Evolutionary conservation across 768 basidiomycete species (phyloP), one percentile per base, ranked within the genome.

Genomic region (Mycena polygramma): DNA sequence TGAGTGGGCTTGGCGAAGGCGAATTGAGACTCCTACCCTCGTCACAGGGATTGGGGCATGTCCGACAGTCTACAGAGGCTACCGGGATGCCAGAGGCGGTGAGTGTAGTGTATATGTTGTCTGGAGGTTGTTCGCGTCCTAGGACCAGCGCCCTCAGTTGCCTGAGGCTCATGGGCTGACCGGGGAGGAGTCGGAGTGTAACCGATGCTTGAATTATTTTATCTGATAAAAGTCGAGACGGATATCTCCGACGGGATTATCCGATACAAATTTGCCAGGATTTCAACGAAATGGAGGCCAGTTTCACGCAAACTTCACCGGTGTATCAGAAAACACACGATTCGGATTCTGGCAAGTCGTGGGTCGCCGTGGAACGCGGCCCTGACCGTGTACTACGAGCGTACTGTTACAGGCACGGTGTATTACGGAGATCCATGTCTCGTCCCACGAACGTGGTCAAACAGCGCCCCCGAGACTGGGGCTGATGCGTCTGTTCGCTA

Each of bases 31-130:
- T 41, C 53, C 63, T 22, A 87, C 92, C 92, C 77, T 90, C 85
- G 76, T 93, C 91, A 75, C 94, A 95, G 51, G 93, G 93, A 77
- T 93, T 87, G 20, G 90, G 85, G 77, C 95, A 97, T 35, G 85
- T 85, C 63, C 90, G 86, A 82, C 95, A 96, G 76, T 90, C 89
- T 0, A 86, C 90, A 13, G 83, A 80, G 7, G 91, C 87, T 41
- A 94, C 84, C 9, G 95, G 94, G 36, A 96, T 85, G 41, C 83
- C 79, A 4, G 85, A 87, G 10, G 85, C 84, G 62, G 85, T 82
- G 62, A 97, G 87, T 55, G 88, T 83, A 10, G 84, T 80, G 41
- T 83, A 82, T 20, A 89, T 80, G 43, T 81, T 77, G 67, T 85
- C 81, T 54, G 80, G 71, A 57, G 82, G 65, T 15, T 63, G 76